Conservation (phyloP, 306 rosid genomes). For the Chamaecrista fasciculata region DNA sequence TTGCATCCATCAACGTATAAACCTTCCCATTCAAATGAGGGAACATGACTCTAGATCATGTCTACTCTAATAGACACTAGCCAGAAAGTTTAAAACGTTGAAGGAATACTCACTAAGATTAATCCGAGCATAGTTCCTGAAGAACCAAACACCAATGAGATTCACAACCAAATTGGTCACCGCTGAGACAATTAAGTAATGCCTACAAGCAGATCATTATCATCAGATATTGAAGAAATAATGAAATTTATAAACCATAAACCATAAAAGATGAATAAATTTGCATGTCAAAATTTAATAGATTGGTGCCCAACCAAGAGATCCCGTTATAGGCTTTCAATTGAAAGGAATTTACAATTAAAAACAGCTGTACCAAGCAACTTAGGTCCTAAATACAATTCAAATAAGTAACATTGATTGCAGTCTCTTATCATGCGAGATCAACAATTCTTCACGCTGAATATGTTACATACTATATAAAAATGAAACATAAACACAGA, state of each 20-base stretch:
- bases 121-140: constrained; percentile 90
- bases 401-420: not conserved
- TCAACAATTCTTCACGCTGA: not conserved
- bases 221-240: constrained; percentile 27
- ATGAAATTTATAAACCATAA: not conserved
- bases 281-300: constrained; percentile 19
- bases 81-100: constrained; percentile 1
- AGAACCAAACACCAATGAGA: constrained; percentile 99
- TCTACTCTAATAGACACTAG: not conserved
- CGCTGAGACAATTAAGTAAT: constrained; percentile 91
- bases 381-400: not conserved
- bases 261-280: constrained; percentile 5
- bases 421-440: not conserved
- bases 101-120: constrained; percentile 69
- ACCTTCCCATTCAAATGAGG: not conserved
- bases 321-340: not conserved
- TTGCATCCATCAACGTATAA: not conserved
- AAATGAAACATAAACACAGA: not conserved
- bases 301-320: not conserved
- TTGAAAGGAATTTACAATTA: not conserved
- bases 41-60: constrained; percentile 24
- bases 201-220: constrained; percentile 58
- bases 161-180: constrained; percentile 91
- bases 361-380: not conserved
- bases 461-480: not conserved